Conservation (phyloP, 1,139 yeast genomes). For the Yamadazyma kanchanaburiensis region DNA sequence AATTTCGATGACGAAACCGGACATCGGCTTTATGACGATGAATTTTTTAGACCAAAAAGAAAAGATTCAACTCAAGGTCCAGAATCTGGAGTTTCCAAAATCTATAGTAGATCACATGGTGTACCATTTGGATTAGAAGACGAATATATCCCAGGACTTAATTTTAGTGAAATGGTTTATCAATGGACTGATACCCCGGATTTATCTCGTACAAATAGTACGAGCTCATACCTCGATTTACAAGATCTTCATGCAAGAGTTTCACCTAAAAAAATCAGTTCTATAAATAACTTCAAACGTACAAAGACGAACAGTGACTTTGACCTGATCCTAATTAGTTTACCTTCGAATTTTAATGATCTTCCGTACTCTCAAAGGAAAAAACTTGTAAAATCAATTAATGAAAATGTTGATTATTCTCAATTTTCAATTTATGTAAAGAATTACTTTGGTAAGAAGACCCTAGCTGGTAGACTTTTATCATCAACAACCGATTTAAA, state of each 20-base stretch:
- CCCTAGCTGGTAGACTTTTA: slow-evolving; percentile 42
- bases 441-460: slow-evolving; percentile 31
- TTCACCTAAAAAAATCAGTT: slow-evolving; percentile 42
- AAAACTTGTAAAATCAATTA: slow-evolving; percentile 50
- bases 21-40: slow-evolving; percentile 48
- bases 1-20: slow-evolving; percentile 53
- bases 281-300: slow-evolving; percentile 12
- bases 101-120: slow-evolving; percentile 24
- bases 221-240: slow-evolving; percentile 37
- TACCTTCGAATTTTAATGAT: slow-evolving; percentile 61
- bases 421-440: slow-evolving; percentile 44
- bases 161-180: slow-evolving; percentile 43
- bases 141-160: slow-evolving; percentile 69
- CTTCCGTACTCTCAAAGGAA: slow-evolving; percentile 70
- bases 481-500: slow-evolving; percentile 41
- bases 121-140: slow-evolving; percentile 55
- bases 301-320: slow-evolving; percentile 15
- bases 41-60: slow-evolving; percentile 38
- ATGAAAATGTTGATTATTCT: slow-evolving; percentile 53
- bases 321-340: slow-evolving; percentile 33
- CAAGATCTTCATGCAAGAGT: slow-evolving; percentile 47
- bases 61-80: slow-evolving; percentile 5
- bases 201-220: slow-evolving; percentile 18
- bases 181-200: slow-evolving; percentile 28
- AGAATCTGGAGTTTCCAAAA: slow-evolving; percentile 11